Evolutionary conservation across 2,329 filamentous ascomycete species (phyloP), one percentile per base, ranked within the genome.

Genomic region (Byssochlamys sp.): DNA sequence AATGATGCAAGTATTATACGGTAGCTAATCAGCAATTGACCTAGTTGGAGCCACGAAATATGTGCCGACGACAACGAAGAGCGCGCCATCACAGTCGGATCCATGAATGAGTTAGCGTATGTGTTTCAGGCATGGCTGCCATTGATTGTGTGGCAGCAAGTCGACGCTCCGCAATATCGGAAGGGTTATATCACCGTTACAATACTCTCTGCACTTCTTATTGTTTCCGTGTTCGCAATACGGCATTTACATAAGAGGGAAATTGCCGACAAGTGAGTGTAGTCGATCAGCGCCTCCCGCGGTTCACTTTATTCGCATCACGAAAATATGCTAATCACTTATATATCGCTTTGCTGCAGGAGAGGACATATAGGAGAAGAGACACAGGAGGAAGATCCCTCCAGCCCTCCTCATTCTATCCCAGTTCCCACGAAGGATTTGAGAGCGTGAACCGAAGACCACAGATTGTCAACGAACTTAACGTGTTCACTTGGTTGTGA

Each of bases 91-190:
- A 84, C 88, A 0, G 79, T 85, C 0, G 85, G 78, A 0, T 73
- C 77, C 14, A 88, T 88, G 83, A 89, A 88, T 59, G 80, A 86
- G 66, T 80, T 88, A 73, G 85, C 84, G 0, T 87, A 88, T 59
- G 84, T 87, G 1, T 71, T 89, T 50, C 84, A 88, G 65, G 83
- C 85, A 0, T 89, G 85, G 85, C 67, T 89, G 49, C 86, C 86
- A 5, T 76, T 86, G 31, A 66, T 87, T 7, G 78, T 87, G 9
- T 88, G 84, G 85, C 81, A 84, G 70, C 82, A 85, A 65, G 76
- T 84, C 0, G 83, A 87, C 57, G 81, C 80, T 0, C 84, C 85
- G 0, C 61, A 73, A 50, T 88, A 87, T 39, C 66, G 61, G 0
- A 86, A 86, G 63, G 85, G 84, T 0, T 86, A 80, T 54, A 76